Base-by-base conservation (phyloP, 306 rosid genomes). In the Myrica gale region DNA sequence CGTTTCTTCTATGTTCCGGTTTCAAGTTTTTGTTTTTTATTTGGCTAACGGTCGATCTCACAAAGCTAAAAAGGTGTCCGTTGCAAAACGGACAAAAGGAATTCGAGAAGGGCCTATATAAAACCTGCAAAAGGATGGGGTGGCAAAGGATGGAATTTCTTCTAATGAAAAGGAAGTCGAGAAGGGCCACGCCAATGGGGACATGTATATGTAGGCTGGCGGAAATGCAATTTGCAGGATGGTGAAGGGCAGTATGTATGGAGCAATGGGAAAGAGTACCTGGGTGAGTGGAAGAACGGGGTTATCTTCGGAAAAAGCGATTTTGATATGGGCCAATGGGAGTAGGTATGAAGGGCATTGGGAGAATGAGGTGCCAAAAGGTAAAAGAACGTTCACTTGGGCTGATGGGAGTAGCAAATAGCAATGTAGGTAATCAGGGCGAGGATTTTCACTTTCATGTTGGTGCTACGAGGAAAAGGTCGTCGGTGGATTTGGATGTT, bases 191-290 rank as follows among this genome's bases (percentile, higher is more conserved):
- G 87, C 85, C 0, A 92, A 92, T 78, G 99, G 97, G 0, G 98
- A 96, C 65, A 82, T 79, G 72, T n/a, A n/a, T 96, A 90, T 57
- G 93, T 90, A 39, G 99, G 99, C 2, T 68, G 79, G 9, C 92
- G 99, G 99, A 87, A 81, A 78, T 73, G 87, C 72, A 92, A 96
- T 60, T 67, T 92, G 0, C 97, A 92, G 65, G 97, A 96, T 2
- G 99, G 99, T 4, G 74, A 90, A 5, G 99, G 98, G 0, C 78
- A 96, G 51, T 92, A 96, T 70, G 97, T 88, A 4, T 96, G 99
- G 99, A 76, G 61, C 20, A 96, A 96, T 79, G 97, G 97, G 63
- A 96, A 90, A 75, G 96, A 90, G 84, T 92, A 89, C 39, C 79
- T 82, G 0, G 99, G 99, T 0, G 98, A 89, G 46, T 92, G 99